These are phyloP conservation scores for Hemileccinum impolitum DNA, from an alignment of 768 basidiomycete genomes.

Conservation along the genomic window DNA sequence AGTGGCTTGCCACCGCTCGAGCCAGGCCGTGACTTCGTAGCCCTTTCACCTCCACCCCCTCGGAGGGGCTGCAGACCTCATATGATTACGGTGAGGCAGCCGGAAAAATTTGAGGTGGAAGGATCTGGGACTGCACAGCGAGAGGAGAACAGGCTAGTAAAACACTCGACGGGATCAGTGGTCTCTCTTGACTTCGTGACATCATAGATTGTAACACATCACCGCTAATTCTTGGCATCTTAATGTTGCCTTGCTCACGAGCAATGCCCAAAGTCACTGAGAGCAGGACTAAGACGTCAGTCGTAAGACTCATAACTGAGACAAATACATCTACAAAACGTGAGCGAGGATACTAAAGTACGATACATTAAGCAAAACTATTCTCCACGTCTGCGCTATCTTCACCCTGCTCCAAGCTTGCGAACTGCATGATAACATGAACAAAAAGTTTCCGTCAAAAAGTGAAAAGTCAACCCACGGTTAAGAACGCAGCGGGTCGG, in stretches of 20 bases:
- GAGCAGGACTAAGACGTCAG: too few relatives aligned
- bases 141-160: conserved; percentile 20
- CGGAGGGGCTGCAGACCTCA: conserved; percentile 55
- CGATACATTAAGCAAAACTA: conserved; percentile 68
- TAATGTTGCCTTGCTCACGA: neutral
- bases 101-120: conserved; percentile 11
- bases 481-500: conserved; percentile 90
- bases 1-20: conserved; percentile 17
- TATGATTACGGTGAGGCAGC: conserved; percentile 16
- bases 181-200: conserved; percentile 51
- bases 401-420: conserved; percentile 84
- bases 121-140: conserved; percentile 3
- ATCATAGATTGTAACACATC: conserved; percentile 29
- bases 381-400: conserved; percentile 97
- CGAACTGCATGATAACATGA: conserved; percentile 54
- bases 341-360: conserved; percentile 1
- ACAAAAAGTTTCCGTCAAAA: neutral
- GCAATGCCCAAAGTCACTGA: neutral
- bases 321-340: conserved; percentile 17
- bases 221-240: conserved; percentile 15
- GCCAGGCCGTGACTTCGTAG: conserved; percentile 37
- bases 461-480: conserved; percentile 46
- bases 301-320: neutral
- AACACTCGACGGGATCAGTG: conserved; percentile 49
- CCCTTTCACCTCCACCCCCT: conserved; percentile 67